A percentile compares a stretch with the other conserved stretches of the same genome.
These are phyloP conservation scores for Sanghuangporus weigelae DNA, from an alignment of 1,284 basidiomycete species.

Conservation along the genomic window DNA sequence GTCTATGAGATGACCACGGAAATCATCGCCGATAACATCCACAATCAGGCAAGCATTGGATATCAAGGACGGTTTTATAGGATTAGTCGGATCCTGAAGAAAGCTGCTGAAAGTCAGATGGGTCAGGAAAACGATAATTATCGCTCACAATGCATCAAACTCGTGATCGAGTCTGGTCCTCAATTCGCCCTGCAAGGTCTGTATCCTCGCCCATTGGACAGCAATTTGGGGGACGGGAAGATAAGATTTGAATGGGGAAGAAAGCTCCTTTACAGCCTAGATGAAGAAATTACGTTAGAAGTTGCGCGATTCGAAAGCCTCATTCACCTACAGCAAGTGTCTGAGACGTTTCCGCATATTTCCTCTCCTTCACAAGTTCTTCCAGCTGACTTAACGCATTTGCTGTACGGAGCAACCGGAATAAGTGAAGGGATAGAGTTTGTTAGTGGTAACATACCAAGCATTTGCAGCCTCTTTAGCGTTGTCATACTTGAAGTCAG, in stretches of 20 bases:
- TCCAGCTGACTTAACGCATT: conserved; percentile 81
- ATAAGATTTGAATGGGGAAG: conserved; percentile 71
- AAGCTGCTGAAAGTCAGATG: conserved; percentile 45
- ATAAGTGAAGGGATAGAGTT: background rate
- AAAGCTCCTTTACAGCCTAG: conserved; percentile 85
- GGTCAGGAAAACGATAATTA: conserved; percentile 16
- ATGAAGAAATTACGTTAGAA: conserved; percentile 4
- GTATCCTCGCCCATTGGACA: conserved; percentile 72
- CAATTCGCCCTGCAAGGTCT: conserved; percentile 74
- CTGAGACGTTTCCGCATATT: conserved; percentile 80
- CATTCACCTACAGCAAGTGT: conserved; percentile 59
- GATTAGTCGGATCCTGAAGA: conserved; percentile 69
- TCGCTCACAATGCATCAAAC: conserved; percentile 78
- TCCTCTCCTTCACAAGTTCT: conserved; percentile 69
- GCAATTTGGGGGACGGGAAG: conserved; percentile 71
- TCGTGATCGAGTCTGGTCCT: conserved; percentile 78
- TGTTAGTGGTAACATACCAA: conserved; percentile 51
- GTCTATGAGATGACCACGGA: conserved; percentile 77
- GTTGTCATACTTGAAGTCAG: conserved; percentile 86
- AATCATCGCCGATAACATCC: conserved; percentile 82
- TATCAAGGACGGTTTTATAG: conserved; percentile 58
- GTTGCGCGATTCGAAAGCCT: conserved; percentile 1
- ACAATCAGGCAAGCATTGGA: conserved; percentile 79
- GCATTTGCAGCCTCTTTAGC: conserved; percentile 88
- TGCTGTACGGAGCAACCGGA: conserved; percentile 41